phyloP scores from a whole-genome alignment of 1,139 yeast genomes.

The Scheffersomyces quercinus region DNA sequence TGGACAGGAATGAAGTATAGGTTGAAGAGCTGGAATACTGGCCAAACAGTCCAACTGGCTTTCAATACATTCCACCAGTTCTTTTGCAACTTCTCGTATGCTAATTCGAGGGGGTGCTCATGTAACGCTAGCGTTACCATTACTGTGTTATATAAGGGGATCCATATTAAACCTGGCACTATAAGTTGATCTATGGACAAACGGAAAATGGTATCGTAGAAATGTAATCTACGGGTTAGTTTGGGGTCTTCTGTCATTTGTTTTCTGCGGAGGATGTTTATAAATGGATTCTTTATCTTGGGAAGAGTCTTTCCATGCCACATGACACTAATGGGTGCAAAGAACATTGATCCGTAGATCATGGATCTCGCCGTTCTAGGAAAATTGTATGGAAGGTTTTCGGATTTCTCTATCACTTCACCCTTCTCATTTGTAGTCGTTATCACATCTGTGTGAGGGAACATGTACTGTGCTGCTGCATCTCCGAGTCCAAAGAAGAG shows the following conservation, averaged over 20 bases:
- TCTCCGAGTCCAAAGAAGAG: conserved; percentile 77
- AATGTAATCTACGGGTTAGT: conserved; percentile 16
- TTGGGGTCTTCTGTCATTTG: conserved; percentile 15
- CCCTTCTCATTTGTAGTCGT: conserved; percentile 9
- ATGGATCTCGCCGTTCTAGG: conserved; percentile 64
- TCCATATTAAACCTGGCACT: conserved; percentile 36
- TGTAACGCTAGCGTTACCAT: conserved; percentile 42
- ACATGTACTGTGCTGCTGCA: conserved; percentile 61
- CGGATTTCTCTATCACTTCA: conserved; percentile 9
- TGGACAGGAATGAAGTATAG: conserved; percentile 44
- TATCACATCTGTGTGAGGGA: conserved; percentile 32
- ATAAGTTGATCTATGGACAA: conserved; percentile 39
- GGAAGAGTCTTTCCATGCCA: conserved; percentile 68
- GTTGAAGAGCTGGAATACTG: conserved; percentile 40
- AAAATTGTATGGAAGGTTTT: conserved; percentile 23
- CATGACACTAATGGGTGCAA: conserved; percentile 71
- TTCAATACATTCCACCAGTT: conserved; percentile 47
- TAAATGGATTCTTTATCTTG: conserved; percentile 44
- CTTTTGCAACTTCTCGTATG: conserved; percentile 32
- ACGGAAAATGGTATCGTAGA: conserved; percentile 39
- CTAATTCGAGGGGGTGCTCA: conserved; percentile 35
- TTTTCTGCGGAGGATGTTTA: conserved; percentile 14
- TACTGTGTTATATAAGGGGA: conserved; percentile 45
- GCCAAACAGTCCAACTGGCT: conserved; percentile 50
- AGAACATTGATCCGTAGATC: conserved; percentile 72